Conservation (phyloP, 2,329 filamentous ascomycete genomes). For the Fusarium avenaceum region DNA sequence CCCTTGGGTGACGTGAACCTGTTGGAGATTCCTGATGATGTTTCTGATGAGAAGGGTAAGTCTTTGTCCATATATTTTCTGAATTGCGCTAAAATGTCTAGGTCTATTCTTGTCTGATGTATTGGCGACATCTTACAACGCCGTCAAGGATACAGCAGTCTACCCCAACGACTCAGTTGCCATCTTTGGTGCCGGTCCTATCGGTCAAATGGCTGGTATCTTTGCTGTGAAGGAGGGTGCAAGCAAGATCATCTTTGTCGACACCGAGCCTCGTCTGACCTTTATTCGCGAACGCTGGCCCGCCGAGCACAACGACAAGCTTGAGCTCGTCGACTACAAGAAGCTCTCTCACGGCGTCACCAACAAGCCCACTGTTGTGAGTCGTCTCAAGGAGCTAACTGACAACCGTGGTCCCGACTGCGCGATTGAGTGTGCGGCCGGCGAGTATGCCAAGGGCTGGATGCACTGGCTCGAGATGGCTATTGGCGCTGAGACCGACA, state of each 20-base stretch:
- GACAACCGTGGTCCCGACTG: constrained; percentile 81
- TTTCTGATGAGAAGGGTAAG: constrained; percentile 83
- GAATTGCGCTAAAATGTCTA: constrained; percentile 7
- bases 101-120: constrained; percentile 85
- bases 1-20: constrained; percentile 86
- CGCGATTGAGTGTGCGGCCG: constrained; percentile 74
- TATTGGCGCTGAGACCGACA: constrained; percentile 83
- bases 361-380: constrained; percentile 73
- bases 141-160: constrained; percentile 86
- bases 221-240: constrained; percentile 83
- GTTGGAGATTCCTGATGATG: constrained; percentile 80
- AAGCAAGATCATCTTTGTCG: constrained; percentile 81
- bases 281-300: constrained; percentile 75
- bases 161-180: constrained; percentile 82
- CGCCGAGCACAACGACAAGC: constrained; percentile 61
- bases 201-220: constrained; percentile 85
- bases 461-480: constrained; percentile 69
- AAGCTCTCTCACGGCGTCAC: constrained; percentile 70
- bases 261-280: constrained; percentile 77
- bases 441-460: constrained; percentile 74
- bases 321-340: constrained; percentile 79
- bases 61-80: background rate
- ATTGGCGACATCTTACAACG: constrained; percentile 82
- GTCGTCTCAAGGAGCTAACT: constrained; percentile 79
- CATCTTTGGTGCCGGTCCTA: constrained; percentile 87